Evolutionary conservation across 768 basidiomycete species (phyloP).

Genomic region (Ramaria sp.): DNA sequence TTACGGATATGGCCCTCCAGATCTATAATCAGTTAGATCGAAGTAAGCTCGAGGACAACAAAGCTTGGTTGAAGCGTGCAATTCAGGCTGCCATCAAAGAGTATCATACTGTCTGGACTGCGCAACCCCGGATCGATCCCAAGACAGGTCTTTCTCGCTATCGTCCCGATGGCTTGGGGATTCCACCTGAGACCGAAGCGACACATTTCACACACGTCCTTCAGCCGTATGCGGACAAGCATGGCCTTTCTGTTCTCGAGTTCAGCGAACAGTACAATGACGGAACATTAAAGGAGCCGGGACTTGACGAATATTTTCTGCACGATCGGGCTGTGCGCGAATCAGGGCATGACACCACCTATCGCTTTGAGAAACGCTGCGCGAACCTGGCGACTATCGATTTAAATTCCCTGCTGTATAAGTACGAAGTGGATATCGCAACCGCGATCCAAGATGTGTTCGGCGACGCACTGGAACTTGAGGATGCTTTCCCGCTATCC

Average conservation of each 20-base stretch:
- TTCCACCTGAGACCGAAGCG: constrained; percentile 98
- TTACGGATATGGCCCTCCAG: constrained; percentile 97
- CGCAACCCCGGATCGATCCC: constrained; percentile 87
- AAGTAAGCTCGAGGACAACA: constrained; percentile 68
- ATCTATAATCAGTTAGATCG: constrained; percentile 95
- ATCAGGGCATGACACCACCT: constrained; percentile 93
- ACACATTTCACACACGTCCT: constrained; percentile 97
- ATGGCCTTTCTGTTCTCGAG: constrained; percentile 87
- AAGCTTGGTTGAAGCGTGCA: constrained; percentile 86
- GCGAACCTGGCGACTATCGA: constrained; percentile 96
- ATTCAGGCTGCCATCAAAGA: constrained; percentile 98
- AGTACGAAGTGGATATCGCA: constrained; percentile 98
- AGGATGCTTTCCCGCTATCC: constrained; percentile 83
- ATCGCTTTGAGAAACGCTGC: constrained; percentile 95
- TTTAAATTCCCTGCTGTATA: constrained; percentile 90
- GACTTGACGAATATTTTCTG: constrained; percentile 92
- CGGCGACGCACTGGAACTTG: constrained; percentile 82
- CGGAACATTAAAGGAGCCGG: constrained; percentile 71
- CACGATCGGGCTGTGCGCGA: constrained; percentile 96
- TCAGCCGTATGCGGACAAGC: constrained; percentile 87
- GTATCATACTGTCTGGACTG: constrained; percentile 96
- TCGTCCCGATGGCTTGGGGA: constrained; percentile 87
- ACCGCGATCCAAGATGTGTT: constrained; percentile 94
- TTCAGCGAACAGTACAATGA: constrained; percentile 96
- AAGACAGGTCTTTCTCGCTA: constrained; percentile 92